These are phyloP conservation scores for Senecio squalidus DNA, from an alignment of 140 eudicot species.

Conservation along the genomic window DNA sequence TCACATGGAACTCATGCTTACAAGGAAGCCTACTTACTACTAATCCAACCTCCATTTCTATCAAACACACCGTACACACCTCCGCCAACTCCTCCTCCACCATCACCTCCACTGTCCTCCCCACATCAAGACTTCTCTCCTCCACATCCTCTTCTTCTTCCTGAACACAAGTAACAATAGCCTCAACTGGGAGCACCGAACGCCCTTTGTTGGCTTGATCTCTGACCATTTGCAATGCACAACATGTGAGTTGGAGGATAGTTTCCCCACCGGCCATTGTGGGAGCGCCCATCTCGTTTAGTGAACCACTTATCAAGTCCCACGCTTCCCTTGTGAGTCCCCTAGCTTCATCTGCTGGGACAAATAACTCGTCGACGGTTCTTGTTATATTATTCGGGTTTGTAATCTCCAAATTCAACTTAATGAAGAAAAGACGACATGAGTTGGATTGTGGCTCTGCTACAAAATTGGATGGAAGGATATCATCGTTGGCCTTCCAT, in stretches of 20 bases:
- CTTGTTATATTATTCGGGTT: neutral
- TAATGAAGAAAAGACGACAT: neutral
- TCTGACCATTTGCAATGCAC: neutral
- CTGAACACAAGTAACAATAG: neutral
- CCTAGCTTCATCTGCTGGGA: neutral
- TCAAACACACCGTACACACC: neutral
- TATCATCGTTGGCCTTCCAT: constrained; percentile 2
- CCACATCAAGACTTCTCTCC: neutral
- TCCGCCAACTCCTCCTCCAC: neutral
- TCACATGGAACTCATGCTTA: constrained; percentile 1
- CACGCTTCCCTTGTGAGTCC: neutral
- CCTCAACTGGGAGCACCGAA: constrained; percentile 12
- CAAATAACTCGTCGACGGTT: neutral
- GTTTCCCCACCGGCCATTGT: neutral
- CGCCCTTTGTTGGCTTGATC: neutral
- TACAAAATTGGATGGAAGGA: neutral
- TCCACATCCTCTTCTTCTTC: neutral
- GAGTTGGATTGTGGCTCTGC: neutral
- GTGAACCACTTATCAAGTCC: neutral
- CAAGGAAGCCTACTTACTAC: neutral
- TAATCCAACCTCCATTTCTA: constrained; percentile 2
- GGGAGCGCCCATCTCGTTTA: neutral
- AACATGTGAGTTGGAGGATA: neutral
- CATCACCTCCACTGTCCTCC: neutral
- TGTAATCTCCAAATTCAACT: neutral